These are phyloP conservation scores for Ophiostoma ips DNA, from an alignment of 2,329 filamentous ascomycete genomes.

Conservation along the genomic window DNA sequence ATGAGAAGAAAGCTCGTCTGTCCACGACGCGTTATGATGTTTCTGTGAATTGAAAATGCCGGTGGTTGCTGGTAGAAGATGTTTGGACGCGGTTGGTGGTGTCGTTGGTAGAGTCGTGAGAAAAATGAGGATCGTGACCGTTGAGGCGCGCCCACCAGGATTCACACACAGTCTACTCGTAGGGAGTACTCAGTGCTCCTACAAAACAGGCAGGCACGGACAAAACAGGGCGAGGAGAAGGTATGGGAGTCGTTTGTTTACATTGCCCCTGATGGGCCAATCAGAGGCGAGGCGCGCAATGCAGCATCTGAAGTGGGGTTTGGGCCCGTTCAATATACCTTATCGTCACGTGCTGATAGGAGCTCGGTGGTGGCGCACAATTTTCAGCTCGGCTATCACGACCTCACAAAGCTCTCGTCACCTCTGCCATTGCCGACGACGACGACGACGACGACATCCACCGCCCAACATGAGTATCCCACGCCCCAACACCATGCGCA, in stretches of 20 bases:
- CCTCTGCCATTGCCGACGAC: neutral
- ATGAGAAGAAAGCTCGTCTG: no score
- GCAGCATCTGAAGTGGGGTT: neutral
- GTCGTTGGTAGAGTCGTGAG: no score
- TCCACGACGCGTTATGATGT: no score
- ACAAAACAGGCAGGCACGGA: neutral
- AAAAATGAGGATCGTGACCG: no score
- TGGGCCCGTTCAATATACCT: neutral
- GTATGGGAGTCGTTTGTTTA: slow-evolving; percentile 11
- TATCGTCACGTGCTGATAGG: slow-evolving; percentile 9
- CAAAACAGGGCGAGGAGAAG: neutral
- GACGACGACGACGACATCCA: slow-evolving; percentile 18
- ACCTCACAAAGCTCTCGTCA: neutral
- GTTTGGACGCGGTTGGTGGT: no score
- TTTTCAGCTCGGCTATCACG: neutral
- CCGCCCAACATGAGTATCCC: neutral
- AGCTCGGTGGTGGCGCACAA: neutral
- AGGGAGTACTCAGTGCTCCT: no score
- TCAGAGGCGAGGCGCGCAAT: slow-evolving; percentile 2
- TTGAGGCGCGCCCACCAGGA: no score
- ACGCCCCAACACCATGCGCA: slow-evolving; percentile 37
- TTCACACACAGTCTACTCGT: no score
- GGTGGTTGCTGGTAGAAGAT: no score
- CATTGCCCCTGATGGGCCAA: slow-evolving; percentile 6
- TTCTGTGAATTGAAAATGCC: no score